Conservation (phyloP, 352 stramenopile genomes). For the Globisporangium nodosum region DNA sequence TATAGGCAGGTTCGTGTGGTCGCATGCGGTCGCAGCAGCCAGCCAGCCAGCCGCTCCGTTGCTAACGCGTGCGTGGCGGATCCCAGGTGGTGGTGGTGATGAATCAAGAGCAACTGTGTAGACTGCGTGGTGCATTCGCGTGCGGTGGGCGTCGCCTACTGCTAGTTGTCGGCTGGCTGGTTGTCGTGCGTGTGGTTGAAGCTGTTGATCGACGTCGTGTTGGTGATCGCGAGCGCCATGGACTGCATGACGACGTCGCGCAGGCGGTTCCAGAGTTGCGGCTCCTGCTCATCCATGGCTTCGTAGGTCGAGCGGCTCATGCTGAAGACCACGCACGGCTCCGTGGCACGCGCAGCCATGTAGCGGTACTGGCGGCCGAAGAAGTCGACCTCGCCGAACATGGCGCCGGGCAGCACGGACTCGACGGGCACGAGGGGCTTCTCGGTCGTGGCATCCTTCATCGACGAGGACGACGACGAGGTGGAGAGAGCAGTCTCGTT, state of each 20-base stretch:
- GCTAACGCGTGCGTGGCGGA: too few relatives aligned
- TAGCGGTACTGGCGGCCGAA: slow-evolving; percentile 66
- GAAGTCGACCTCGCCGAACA: slow-evolving; percentile 87
- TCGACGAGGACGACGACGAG: not conserved
- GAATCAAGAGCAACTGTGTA: not conserved
- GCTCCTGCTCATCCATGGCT: slow-evolving; percentile 46
- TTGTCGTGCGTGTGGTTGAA: slow-evolving; percentile 28
- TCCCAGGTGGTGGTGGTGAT: too few relatives aligned
- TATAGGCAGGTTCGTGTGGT: too few relatives aligned
- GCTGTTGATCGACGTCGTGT: slow-evolving; percentile 64
- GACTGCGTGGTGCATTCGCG: not conserved
- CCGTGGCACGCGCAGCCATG: slow-evolving; percentile 46
- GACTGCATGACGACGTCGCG: slow-evolving; percentile 79
- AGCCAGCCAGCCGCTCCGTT: too few relatives aligned
- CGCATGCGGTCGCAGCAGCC: too few relatives aligned
- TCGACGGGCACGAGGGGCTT: slow-evolving; percentile 55
- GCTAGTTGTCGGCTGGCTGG: not conserved
- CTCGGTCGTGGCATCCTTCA: not conserved
- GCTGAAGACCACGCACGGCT: slow-evolving; percentile 62
- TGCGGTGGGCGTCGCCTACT: not conserved
- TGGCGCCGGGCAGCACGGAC: slow-evolving; percentile 65
- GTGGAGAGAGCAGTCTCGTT: slow-evolving; percentile 1
- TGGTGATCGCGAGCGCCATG: slow-evolving; percentile 75
- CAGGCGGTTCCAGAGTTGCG: slow-evolving; percentile 66
- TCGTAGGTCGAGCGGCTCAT: slow-evolving; percentile 64